Evolutionary conservation across 106 monocot species (phyloP), one percentile per base, ranked within the genome.

Genomic region (Acorus calamus): DNA sequence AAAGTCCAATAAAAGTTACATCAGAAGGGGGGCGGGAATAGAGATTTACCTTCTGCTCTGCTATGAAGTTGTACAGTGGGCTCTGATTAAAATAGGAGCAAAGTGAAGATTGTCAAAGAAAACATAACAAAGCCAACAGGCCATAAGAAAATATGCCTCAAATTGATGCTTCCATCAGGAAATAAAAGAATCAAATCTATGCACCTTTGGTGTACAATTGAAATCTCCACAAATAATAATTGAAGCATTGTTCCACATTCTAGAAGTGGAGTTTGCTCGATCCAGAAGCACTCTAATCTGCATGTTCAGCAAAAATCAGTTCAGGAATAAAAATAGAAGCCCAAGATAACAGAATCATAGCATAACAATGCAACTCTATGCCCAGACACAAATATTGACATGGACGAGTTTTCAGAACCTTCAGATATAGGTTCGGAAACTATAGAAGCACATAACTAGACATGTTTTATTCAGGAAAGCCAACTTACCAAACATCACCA

Each of bases 141-240:
- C 52, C 50, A 49, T 5, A 28, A 62, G 48, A 9, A 46, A 47
- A 59, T 3, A 59, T 5, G 8, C 12, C 48, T 5, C 46, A 47
- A 62, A 42, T 14, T 9, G 10, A 4, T 7, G 8, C 5, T 8
- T 5, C 46, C 46, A 11, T 4, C 8, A 60, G 42, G 47, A 12
- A 3, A 7, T 8, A 57, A 4, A 69, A 58, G 3, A 71, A 50
- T 1, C 46, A 45, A 70, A 7, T 10, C 28, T 46, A 28, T 28
- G 28, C 1, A 90, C 94, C 82, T 74, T 90, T 5, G 94, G 96
- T 13, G 79, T 83, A 60, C 72, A 81, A 60, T 98, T 98, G 50
- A 98, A 98, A 85, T 98, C 91, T 76, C 96, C 96, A 73, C 96
- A 98, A 54, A 98, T 50, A 63, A 98, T 64, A 46, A 98, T 85